phyloP scores from a whole-genome alignment of 2,329 filamentous ascomycete genomes.

The Phaeoacremonium minimum region DNA sequence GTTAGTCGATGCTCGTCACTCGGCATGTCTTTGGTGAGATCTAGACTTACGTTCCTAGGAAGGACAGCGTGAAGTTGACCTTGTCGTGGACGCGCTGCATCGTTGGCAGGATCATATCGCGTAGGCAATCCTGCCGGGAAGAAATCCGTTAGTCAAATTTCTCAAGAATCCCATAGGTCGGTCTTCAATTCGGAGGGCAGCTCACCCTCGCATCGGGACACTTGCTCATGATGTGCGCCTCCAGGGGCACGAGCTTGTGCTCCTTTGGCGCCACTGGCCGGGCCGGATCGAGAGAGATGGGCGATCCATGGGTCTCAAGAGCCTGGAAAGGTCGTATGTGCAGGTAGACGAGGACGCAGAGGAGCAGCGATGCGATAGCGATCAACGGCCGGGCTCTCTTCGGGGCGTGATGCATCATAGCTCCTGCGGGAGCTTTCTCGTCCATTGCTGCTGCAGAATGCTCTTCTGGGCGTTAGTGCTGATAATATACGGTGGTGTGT shows the following conservation, averaged over 20 bases:
- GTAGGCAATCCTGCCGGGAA: slow-evolving; percentile 76
- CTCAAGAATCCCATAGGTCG: too few species aligned
- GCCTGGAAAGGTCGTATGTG: too few species aligned
- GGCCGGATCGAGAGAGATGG: too few species aligned
- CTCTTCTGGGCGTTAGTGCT: too few species aligned
- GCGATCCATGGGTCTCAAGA: too few species aligned
- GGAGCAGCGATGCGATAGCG: slow-evolving; percentile 5
- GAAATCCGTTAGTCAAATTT: too few species aligned
- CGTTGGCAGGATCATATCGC: slow-evolving; percentile 73
- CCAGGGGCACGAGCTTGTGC: slow-evolving; percentile 62
- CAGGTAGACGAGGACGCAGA: slow-evolving; percentile 9
- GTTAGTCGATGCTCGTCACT: slow-evolving; percentile 1
- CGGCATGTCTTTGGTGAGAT: too few species aligned
- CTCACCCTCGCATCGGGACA: slow-evolving; percentile 78
- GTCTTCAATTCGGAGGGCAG: background rate
- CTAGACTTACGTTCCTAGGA: slow-evolving; percentile 74
- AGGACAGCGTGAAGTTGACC: slow-evolving; percentile 87
- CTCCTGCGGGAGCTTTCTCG: too few species aligned
- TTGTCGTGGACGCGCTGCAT: slow-evolving; percentile 81
- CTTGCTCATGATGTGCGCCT: slow-evolving; percentile 96
- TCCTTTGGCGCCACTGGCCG: too few species aligned
- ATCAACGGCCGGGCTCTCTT: slow-evolving; percentile 7
- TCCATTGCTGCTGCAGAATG: too few species aligned
- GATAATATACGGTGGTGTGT: too few species aligned
- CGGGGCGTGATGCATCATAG: too few species aligned